Percentiles rank a stretch among this genome's conserved stretches.
Conservation (phyloP, 352 stramenopile species). For the Pseudoperonospora humuli region DNA sequence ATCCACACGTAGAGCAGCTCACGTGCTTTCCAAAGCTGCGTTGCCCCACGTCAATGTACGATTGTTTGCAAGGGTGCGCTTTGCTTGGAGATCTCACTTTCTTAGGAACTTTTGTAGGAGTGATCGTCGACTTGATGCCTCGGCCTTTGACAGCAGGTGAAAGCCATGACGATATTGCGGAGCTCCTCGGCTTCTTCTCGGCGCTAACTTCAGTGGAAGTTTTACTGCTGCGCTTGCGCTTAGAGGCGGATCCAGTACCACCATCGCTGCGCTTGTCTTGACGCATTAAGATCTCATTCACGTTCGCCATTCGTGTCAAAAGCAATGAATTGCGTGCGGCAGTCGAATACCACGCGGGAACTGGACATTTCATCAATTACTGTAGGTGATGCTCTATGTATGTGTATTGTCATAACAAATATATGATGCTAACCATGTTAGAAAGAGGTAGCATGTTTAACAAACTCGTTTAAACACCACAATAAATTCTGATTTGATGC, state of each 20-base stretch:
- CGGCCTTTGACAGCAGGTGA: slow-evolving; percentile 12
- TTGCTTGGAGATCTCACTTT: slow-evolving; percentile 5
- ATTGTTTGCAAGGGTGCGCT: slow-evolving; percentile 26
- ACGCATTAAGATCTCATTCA: slow-evolving; percentile 45
- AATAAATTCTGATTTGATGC: too few relatives aligned
- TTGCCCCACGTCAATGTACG: slow-evolving; percentile 73
- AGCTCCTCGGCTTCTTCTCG: slow-evolving; percentile 12
- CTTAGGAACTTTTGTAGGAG: slow-evolving; percentile 12
- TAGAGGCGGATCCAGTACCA: slow-evolving; percentile 11
- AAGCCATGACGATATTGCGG: slow-evolving; percentile 7
- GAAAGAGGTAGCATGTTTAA: too few relatives aligned
- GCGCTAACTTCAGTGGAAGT: background rate
- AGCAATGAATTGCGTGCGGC: slow-evolving; percentile 1
- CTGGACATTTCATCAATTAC: too few relatives aligned
- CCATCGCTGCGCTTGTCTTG: slow-evolving; percentile 9
- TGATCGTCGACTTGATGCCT: slow-evolving; percentile 11
- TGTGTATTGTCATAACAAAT: too few relatives aligned
- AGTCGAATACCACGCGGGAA: slow-evolving; percentile 1
- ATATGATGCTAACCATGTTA: too few relatives aligned
- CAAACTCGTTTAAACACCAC: too few relatives aligned
- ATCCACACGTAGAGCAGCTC: slow-evolving; percentile 47
- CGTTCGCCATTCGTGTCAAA: slow-evolving; percentile 11
- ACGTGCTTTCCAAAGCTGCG: slow-evolving; percentile 55
- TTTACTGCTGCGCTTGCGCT: slow-evolving; percentile 27
- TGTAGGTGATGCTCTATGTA: too few relatives aligned